A percentile compares a stretch with the other conserved stretches of the same genome.
Evolutionary conservation across 345 rosid genomes (phyloP).

Genomic region (Pistacia vera): DNA sequence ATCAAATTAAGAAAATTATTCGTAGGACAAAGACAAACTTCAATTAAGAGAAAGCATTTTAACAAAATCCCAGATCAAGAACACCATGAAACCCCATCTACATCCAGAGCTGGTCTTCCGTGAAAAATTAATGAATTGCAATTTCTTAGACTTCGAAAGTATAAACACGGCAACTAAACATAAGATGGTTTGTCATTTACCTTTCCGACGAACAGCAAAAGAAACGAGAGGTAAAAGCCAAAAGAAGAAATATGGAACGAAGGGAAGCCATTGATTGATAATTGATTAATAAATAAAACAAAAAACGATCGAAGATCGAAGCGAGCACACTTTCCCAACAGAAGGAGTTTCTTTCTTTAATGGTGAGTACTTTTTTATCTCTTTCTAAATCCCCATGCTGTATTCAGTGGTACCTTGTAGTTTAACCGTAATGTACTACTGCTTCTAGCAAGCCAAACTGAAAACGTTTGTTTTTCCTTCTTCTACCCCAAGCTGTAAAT

Average conservation of each 20-base stretch:
- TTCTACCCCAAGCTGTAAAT: too few species aligned
- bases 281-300: neutral
- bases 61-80: conserved; percentile 22
- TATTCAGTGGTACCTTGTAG: neutral
- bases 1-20: neutral
- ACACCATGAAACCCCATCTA: neutral
- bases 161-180: neutral
- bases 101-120: neutral
- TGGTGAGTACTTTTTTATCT: neutral
- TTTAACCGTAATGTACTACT: neutral
- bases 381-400: neutral
- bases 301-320: neutral
- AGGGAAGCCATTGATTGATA: conserved; percentile 33
- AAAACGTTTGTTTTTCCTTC: neutral
- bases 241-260: conserved; percentile 19
- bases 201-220: conserved; percentile 32
- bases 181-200: conserved; percentile 28
- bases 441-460: neutral
- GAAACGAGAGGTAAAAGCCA: conserved; percentile 24
- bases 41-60: neutral
- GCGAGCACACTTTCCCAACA: conserved; percentile 4
- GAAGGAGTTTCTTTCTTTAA: neutral
- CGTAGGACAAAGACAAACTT: neutral
- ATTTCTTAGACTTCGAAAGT: neutral
- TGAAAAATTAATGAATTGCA: too few species aligned